Evolutionary conservation across 2,329 filamentous ascomycete species (phyloP).

Genomic region (Aspergillus sp.): DNA sequence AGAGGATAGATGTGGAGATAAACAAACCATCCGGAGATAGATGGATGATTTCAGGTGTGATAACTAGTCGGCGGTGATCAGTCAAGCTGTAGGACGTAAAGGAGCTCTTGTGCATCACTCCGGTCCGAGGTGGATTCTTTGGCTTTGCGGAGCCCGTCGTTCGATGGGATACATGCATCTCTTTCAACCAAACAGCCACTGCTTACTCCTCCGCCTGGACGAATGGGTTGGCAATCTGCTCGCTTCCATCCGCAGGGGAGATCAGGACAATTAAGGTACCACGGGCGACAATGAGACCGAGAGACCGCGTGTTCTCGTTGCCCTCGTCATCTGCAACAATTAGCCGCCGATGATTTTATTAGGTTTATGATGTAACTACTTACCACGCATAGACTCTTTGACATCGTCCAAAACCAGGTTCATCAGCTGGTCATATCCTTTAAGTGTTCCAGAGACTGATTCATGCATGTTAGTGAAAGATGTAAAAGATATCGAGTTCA

Average conservation of each 20-base stretch:
- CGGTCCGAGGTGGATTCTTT: neutral
- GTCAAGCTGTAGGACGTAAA: neutral
- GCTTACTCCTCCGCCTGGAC: conserved; percentile 66
- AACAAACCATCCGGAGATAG: neutral
- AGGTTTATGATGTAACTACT: conserved; percentile 22
- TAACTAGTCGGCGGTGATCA: neutral
- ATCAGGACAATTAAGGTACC: conserved; percentile 92
- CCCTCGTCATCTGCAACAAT: conserved; percentile 78
- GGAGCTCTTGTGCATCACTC: neutral
- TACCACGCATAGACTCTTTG: conserved; percentile 84
- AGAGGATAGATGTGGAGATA: neutral
- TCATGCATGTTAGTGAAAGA: conserved; percentile 5
- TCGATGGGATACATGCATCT: neutral
- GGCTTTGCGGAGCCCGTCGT: neutral
- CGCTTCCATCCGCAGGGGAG: conserved; percentile 89
- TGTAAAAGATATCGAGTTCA: neutral
- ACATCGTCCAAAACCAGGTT: conserved; percentile 96
- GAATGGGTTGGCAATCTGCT: conserved; percentile 95
- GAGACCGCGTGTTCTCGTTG: conserved; percentile 75
- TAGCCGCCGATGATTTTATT: neutral
- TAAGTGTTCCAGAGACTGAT: conserved; percentile 80
- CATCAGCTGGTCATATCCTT: conserved; percentile 97
- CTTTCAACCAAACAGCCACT: neutral
- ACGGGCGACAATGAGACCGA: conserved; percentile 85
- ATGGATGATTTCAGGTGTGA: neutral